Conservation (phyloP, 148 eudicot species). For the Salicornia ramosissima region DNA sequence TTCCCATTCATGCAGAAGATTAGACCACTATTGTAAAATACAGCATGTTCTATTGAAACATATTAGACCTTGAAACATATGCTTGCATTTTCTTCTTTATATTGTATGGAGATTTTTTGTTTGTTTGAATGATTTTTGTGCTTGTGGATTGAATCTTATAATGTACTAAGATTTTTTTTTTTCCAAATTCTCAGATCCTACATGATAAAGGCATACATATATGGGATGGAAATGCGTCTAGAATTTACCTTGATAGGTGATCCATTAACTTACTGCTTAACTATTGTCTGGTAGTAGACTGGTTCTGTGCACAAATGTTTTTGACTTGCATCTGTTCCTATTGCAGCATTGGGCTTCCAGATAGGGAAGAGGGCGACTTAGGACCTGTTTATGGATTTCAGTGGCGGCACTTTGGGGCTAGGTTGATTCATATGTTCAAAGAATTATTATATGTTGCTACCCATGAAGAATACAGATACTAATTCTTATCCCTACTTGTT, state of each 20-base stretch:
- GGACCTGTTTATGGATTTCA: slow-evolving; percentile 98
- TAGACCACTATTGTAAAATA: too few species aligned
- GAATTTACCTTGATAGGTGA: slow-evolving; percentile 75
- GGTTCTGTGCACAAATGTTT: not conserved
- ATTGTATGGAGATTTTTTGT: not conserved
- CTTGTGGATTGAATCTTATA: not conserved
- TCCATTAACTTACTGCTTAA: not conserved
- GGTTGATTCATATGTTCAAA: slow-evolving; percentile 34
- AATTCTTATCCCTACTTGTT: slow-evolving; percentile 6
- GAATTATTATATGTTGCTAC: not conserved
- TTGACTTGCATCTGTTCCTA: slow-evolving; percentile 13
- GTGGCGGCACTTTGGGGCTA: slow-evolving; percentile 96
- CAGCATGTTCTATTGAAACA: too few species aligned
- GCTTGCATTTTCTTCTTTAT: too few species aligned
- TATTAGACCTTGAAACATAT: too few species aligned
- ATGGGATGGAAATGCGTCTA: slow-evolving; percentile 94
- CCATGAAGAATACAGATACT: not conserved
- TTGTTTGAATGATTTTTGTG: not conserved
- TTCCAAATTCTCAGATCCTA: slow-evolving; percentile 37
- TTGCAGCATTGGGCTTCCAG: slow-evolving; percentile 71
- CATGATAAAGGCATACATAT: slow-evolving; percentile 85
- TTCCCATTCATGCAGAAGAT: not conserved
- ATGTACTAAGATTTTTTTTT: not conserved
- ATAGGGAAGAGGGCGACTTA: slow-evolving; percentile 92
- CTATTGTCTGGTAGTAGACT: not conserved